These are phyloP conservation scores for Gynostemma pentaphyllum DNA, from an alignment of 306 rosid species.

Conservation along the genomic window DNA sequence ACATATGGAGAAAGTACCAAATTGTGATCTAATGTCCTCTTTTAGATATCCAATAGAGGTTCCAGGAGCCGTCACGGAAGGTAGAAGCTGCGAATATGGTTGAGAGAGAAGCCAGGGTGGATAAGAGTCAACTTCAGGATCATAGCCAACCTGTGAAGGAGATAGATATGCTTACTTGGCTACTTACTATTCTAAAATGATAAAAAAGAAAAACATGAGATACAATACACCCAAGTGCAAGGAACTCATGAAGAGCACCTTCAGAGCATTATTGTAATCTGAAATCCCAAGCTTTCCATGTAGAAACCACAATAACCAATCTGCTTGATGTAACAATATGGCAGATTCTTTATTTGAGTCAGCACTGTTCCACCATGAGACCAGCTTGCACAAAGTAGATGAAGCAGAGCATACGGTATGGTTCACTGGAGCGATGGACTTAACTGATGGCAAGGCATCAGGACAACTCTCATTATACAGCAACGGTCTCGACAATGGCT, in stretches of 20 bases:
- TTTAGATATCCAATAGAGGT: slow-evolving; percentile 56
- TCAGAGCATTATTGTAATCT: slow-evolving; percentile 84
- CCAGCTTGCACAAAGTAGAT: slow-evolving; percentile 80
- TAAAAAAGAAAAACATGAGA: not conserved
- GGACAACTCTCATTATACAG: slow-evolving; percentile 74
- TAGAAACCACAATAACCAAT: slow-evolving; percentile 92
- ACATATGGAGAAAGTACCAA: slow-evolving; percentile 30
- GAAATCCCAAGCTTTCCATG: slow-evolving; percentile 84
- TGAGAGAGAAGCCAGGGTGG: slow-evolving; percentile 75
- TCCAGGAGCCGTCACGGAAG: slow-evolving; percentile 77
- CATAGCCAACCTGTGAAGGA: slow-evolving; percentile 77
- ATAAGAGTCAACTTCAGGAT: slow-evolving; percentile 77
- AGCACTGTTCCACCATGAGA: slow-evolving; percentile 65
- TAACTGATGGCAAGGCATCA: slow-evolving; percentile 64
- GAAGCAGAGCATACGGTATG: slow-evolving; percentile 86
- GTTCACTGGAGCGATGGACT: slow-evolving; percentile 77
- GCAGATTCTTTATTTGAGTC: slow-evolving; percentile 39
- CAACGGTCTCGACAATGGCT: slow-evolving; percentile 59
- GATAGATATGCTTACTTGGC: not conserved
- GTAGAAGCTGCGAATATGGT: slow-evolving; percentile 62
- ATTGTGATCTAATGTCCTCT: slow-evolving; percentile 38
- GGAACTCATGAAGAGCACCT: slow-evolving; percentile 28
- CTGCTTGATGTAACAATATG: slow-evolving; percentile 81
- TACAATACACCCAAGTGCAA: not conserved
- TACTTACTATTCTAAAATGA: not conserved